phyloP scores from a whole-genome alignment of 139 green algal genomes.

The Tetradesmus lagerheimii region DNA sequence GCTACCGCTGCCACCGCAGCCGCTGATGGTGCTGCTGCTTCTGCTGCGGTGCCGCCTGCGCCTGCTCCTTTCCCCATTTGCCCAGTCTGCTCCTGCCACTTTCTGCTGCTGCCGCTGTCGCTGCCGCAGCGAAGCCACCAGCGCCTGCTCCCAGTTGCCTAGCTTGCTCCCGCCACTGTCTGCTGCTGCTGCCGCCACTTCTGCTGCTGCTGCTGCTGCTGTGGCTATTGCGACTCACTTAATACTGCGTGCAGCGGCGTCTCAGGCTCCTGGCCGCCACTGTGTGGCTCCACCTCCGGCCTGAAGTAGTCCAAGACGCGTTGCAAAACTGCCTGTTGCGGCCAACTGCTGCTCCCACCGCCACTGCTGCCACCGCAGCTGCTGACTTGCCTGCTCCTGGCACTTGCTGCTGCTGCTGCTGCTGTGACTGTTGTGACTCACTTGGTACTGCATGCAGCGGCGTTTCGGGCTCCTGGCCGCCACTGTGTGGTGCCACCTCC shows the following conservation, averaged over 20 bases:
- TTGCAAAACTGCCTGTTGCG: no score
- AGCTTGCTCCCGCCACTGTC: no score
- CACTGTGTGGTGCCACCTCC: neutral
- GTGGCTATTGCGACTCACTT: neutral
- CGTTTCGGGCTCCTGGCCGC: neutral
- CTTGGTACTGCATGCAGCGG: neutral
- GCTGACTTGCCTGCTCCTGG: neutral
- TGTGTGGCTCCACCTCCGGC: neutral
- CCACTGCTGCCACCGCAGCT: neutral
- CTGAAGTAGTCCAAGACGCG: slow-evolving; percentile 18
- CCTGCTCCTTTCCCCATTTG: no score
- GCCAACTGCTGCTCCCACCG: neutral
- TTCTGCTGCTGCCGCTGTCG: no score
- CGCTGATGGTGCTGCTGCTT: neutral
- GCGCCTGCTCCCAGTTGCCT: no score
- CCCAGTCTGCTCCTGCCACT: no score
- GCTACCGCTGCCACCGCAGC: neutral
- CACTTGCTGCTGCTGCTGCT: neutral
- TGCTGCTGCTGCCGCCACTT: no score
- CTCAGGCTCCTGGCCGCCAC: neutral
- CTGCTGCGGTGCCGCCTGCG: no score
- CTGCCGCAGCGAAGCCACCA: no score
- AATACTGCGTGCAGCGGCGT: neutral
- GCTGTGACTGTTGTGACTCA: neutral
- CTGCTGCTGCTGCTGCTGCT: neutral